Conservation (phyloP, 768 basidiomycete genomes). For the Boletales sp. region DNA sequence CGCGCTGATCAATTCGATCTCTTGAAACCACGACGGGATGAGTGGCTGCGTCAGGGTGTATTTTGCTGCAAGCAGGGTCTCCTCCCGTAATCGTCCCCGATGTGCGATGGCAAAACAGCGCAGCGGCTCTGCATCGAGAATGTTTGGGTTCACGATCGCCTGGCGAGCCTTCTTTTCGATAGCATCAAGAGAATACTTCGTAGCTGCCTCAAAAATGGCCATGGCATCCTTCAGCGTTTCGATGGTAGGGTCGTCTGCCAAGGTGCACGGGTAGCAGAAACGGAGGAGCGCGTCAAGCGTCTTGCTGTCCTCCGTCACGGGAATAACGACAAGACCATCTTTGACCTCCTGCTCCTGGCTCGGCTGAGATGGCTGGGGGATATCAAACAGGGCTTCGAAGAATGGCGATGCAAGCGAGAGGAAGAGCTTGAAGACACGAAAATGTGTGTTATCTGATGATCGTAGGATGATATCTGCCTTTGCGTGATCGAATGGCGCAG, state of each 20-base stretch:
- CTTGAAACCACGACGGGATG: conserved; percentile 21
- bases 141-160: conserved; percentile 15
- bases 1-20: conserved; percentile 27
- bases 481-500: conserved; percentile 18
- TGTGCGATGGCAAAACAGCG: conserved; percentile 30
- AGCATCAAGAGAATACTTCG: conserved; percentile 17
- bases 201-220: conserved; percentile 8
- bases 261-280: conserved; percentile 24
- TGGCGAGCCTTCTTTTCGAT: conserved; percentile 15
- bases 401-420: conserved; percentile 32
- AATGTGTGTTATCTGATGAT: conserved; percentile 27
- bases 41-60: conserved; percentile 27
- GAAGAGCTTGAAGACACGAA: conserved; percentile 30
- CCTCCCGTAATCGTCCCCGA: conserved; percentile 14
- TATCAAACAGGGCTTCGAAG: conserved; percentile 32
- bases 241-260: conserved; percentile 19
- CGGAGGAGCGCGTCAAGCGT: conserved; percentile 20
- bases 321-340: conserved; percentile 19
- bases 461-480: conserved; percentile 24
- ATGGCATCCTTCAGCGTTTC: conserved; percentile 7
- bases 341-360: conserved; percentile 6
- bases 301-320: conserved; percentile 18
- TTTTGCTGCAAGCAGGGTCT: conserved; percentile 28
- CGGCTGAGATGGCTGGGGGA: conserved; percentile 20
- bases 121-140: conserved; percentile 20